Percentiles rank a stretch among this genome's conserved stretches.
Evolutionary conservation across 208 protist genomes (phyloP).

Genomic region (Trypanosoma vivax): DNA sequence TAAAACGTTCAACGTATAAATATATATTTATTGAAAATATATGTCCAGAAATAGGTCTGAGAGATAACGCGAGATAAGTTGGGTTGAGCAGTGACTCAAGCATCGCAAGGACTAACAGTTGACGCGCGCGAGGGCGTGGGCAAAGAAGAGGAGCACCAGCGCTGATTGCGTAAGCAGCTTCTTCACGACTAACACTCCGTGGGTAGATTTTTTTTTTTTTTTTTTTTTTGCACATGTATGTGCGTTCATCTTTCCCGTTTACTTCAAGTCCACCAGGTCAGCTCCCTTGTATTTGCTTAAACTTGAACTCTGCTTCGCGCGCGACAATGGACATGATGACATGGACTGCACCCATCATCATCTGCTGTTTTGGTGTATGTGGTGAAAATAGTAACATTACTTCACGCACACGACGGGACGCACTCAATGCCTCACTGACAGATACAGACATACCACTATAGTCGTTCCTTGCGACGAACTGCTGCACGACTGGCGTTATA

Average conservation of each 20-base stretch:
- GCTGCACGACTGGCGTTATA: slow-evolving; percentile 38
- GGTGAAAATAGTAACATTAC: slow-evolving; percentile 44
- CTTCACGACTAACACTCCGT: no score
- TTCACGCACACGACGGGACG: slow-evolving; percentile 24
- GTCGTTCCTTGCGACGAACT: slow-evolving; percentile 23
- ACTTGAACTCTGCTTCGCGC: slow-evolving; percentile 17
- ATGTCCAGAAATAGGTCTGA: no score
- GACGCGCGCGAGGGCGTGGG: no score
- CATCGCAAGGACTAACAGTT: no score
- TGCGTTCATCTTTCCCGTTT: neutral
- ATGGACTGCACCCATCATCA: slow-evolving; percentile 48
- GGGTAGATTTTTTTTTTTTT: no score
- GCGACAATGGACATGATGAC: slow-evolving; percentile 26
- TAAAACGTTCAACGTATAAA: neutral
- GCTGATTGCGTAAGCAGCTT: no score
- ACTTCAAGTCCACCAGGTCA: neutral
- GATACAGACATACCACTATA: neutral
- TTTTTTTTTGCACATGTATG: neutral
- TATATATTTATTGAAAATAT: neutral
- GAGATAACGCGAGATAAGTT: no score
- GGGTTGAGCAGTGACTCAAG: no score
- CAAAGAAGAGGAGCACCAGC: no score
- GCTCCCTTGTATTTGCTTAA: slow-evolving; percentile 8
- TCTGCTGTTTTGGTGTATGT: slow-evolving; percentile 31
- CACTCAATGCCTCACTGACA: neutral